Evolutionary conservation across 164 flowering plant genomes (phyloP).

Genomic region (Vitis amurensis): DNA sequence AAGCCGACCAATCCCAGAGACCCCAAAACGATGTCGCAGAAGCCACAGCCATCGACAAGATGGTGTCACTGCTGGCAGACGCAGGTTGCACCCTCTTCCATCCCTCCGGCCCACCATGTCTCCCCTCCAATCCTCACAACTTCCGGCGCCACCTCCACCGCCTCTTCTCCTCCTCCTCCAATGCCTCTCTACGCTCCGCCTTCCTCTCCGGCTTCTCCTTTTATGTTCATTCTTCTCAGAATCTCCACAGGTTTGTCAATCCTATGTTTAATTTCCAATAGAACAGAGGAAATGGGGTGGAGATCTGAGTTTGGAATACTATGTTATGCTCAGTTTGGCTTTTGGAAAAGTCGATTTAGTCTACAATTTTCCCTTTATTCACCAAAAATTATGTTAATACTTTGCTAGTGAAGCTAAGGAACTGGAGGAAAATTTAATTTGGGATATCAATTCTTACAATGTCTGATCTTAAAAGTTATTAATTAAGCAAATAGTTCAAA

Average conservation of each 20-base stretch:
- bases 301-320: too few species aligned
- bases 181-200: constrained; percentile 35
- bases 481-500: too few species aligned
- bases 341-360: too few species aligned
- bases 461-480: too few species aligned
- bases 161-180: constrained; percentile 34
- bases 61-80: constrained; percentile 62
- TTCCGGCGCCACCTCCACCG: constrained; percentile 55
- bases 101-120: constrained; percentile 57
- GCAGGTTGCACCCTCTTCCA: constrained; percentile 70
- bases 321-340: too few species aligned
- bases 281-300: too few species aligned
- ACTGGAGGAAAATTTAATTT: too few species aligned
- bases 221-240: constrained; percentile 37
- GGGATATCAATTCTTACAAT: too few species aligned
- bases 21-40: not conserved
- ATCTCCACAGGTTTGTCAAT: constrained; percentile 46
- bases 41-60: constrained; percentile 24
- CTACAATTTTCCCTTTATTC: too few species aligned
- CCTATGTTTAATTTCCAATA: not conserved
- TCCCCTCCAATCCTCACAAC: constrained; percentile 54
- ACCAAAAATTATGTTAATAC: too few species aligned
- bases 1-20: not conserved
- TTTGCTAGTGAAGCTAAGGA: too few species aligned
- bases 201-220: constrained; percentile 64